These are phyloP conservation scores for Puccinia sorghi DNA, from an alignment of 1,284 basidiomycete species.

Conservation along the genomic window DNA sequence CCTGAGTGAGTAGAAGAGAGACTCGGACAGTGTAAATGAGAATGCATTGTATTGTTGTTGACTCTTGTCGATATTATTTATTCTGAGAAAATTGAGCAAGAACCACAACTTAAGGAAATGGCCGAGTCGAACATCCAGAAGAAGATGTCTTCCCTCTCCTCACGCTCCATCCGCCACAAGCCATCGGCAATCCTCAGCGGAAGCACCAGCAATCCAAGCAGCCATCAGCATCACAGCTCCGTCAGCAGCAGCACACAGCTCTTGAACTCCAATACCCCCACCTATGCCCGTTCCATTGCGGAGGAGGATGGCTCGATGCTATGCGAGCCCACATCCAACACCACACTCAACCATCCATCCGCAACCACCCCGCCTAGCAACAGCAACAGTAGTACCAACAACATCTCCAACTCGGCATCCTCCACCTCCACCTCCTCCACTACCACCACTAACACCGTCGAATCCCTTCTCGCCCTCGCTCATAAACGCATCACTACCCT, in stretches of 20 bases:
- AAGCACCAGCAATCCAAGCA: too few relatives aligned
- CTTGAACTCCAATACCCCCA: too few relatives aligned
- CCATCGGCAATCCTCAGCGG: not conserved
- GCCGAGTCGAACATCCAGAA: conserved; percentile 5
- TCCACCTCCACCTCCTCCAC: not conserved
- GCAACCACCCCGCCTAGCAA: not conserved
- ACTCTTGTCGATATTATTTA: too few relatives aligned
- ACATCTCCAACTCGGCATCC: too few relatives aligned
- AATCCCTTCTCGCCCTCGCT: conserved; percentile 69
- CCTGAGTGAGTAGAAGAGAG: too few relatives aligned
- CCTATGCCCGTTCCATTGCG: too few relatives aligned
- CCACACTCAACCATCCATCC: too few relatives aligned
- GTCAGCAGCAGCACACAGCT: not conserved
- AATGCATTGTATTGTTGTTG: too few relatives aligned
- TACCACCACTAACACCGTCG: conserved; percentile 55
- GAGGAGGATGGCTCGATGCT: too few relatives aligned
- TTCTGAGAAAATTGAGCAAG: not conserved
- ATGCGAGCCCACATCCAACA: too few relatives aligned
- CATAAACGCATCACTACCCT: conserved; percentile 79
- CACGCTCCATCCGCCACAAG: not conserved
- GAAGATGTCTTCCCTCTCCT: conserved; percentile 17
- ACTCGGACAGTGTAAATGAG: too few relatives aligned
- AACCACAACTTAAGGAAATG: not conserved
- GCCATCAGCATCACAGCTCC: not conserved
- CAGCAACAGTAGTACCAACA: not conserved